phyloP scores from a whole-genome alignment of 345 rosid species.

The Erysimum cheiranthoides region DNA sequence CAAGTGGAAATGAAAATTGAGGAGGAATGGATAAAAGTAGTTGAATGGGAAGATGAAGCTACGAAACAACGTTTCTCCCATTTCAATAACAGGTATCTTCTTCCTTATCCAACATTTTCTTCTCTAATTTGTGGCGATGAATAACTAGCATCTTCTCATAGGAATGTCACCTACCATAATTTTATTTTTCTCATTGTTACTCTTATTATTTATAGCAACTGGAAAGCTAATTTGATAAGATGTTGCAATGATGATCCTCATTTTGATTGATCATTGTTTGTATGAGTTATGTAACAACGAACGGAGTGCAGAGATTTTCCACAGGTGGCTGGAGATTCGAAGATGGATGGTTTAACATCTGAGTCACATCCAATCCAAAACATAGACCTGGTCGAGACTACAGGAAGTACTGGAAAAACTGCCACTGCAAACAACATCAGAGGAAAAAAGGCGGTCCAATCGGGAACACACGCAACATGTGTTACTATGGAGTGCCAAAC shows the following conservation, averaged over 20 bases:
- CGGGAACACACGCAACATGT: not conserved
- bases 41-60: slow-evolving; percentile 4
- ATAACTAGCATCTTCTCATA: too few species aligned
- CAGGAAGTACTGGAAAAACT: not conserved
- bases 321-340: not conserved
- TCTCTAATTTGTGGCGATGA: not conserved
- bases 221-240: not conserved
- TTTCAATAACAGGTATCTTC: not conserved
- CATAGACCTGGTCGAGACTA: not conserved
- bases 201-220: not conserved
- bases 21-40: not conserved
- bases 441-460: not conserved
- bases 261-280: not conserved
- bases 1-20: not conserved
- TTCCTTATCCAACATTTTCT: not conserved
- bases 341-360: not conserved
- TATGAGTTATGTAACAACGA: not conserved
- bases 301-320: not conserved
- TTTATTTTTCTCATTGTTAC: not conserved
- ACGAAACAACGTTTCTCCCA: slow-evolving; percentile 4
- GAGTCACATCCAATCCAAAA: not conserved
- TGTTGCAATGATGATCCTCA: not conserved
- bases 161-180: too few species aligned
- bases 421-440: not conserved
- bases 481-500: not conserved